Evolutionary conservation across 768 basidiomycete species (phyloP).

Genomic region (Gyrodon lividus): DNA sequence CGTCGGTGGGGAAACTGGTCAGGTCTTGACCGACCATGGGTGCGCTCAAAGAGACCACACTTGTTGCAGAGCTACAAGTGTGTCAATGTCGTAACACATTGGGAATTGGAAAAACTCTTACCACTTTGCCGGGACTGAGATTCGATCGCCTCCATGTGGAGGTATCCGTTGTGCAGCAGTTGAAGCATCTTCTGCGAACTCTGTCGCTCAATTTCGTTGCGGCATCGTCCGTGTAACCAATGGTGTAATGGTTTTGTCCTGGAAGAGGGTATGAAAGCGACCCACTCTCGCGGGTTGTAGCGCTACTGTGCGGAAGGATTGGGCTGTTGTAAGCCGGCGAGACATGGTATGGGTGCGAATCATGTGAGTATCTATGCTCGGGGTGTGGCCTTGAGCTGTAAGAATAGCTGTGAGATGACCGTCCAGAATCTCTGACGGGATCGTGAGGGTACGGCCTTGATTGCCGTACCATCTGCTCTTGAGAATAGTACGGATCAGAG

Average conservation of each 20-base stretch:
- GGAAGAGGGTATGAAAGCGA: constrained; percentile 37
- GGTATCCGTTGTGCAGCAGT: constrained; percentile 83
- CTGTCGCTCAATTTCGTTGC: constrained; percentile 78
- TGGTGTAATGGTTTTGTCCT: constrained; percentile 37
- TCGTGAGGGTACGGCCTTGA: constrained; percentile 34
- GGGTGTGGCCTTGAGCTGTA: constrained; percentile 26
- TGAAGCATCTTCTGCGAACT: constrained; percentile 76
- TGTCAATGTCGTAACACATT: constrained; percentile 4
- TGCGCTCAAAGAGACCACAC: constrained; percentile 79
- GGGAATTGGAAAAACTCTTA: constrained; percentile 23
- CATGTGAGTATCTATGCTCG: constrained; percentile 34
- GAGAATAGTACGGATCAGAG: constrained; percentile 40
- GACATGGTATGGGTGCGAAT: constrained; percentile 32
- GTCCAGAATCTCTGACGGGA: constrained; percentile 31
- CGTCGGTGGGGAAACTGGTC: constrained; percentile 82
- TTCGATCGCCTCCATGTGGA: constrained; percentile 79
- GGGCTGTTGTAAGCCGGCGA: constrained; percentile 28
- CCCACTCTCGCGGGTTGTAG: constrained; percentile 23
- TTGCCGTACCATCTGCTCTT: constrained; percentile 32
- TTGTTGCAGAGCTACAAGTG: constrained; percentile 49
- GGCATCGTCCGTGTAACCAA: constrained; percentile 71
- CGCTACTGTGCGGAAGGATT: constrained; percentile 23
- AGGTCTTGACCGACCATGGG: constrained; percentile 74
- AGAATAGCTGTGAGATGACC: constrained; percentile 37
- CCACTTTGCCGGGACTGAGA: constrained; percentile 79